Evolutionary conservation across 495 filamentous ascomycete genomes (phyloP), one percentile per base, ranked within the genome.

Genomic region (Niebla homalea): DNA sequence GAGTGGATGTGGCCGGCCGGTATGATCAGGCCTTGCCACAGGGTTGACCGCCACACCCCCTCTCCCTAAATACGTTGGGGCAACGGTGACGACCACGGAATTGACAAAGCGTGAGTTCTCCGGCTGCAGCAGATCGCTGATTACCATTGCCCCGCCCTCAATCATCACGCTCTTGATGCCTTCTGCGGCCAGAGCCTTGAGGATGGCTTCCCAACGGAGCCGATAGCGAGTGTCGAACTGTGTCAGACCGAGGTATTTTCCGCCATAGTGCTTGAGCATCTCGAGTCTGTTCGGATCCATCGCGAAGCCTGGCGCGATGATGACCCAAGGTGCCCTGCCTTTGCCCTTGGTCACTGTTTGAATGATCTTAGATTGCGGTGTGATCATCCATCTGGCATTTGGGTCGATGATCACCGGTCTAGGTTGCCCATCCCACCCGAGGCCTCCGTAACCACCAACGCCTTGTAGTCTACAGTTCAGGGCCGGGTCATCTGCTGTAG

Each of bases 121-220:
- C 15, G 70, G 64, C 35, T 70, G 67, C 16, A 95, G 67, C 14
- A 95, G 68, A 46, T 82, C 77, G 57, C 85, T 85, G 56, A 94
- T 81, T 43, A 94, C 77, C 18, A 73, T 73, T 3, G 77, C 87
- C 15, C 88, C 88, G 0, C 88, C 88, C 64, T 94, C 89, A 36
- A 94, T 72, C 89, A 94, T 94, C 23, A 94, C 73, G 56, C 85
- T 90, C 21, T 73, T 69, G 49, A 93, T 67, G 0, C 82, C 81
- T 50, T 84, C 70, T 7, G 65, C 64, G 43, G 63, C 64, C 14
- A 90, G 59, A 19, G 67, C 69, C 35, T 64, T 62, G 11, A 92
- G 64, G 20, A 94, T 70, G 36, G 68, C 68, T 39, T 65, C 66
- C 87, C 87, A 93, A 5, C 67, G 60, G 32, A 81, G 54, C 44